A percentile compares a stretch with the other conserved stretches of the same genome.
Evolutionary conservation across 371 early-diverging fungal genomes (phyloP).

Genomic region (Fennellomyces sp.): DNA sequence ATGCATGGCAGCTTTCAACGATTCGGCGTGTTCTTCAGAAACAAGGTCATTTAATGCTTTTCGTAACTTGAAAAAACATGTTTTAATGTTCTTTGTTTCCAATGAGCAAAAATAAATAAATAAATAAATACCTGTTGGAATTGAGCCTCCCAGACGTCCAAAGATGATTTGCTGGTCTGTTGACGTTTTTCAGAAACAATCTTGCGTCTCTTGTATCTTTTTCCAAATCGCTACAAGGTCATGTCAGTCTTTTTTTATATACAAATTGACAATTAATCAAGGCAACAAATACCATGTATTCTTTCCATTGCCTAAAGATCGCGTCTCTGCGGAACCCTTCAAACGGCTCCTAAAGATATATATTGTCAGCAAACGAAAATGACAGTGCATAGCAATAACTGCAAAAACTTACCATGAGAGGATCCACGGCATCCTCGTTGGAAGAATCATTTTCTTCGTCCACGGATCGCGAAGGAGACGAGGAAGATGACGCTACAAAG

Average conservation of each 20-base stretch:
- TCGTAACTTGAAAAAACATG: constrained; percentile 9
- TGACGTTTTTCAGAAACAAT: constrained; percentile 3
- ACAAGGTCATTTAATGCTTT: constrained; percentile 15
- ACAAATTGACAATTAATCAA: neutral
- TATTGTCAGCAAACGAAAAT: neutral
- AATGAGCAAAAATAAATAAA: neutral
- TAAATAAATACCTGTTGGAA: constrained; percentile 18
- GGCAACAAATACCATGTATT: constrained; percentile 19
- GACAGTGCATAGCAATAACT: neutral
- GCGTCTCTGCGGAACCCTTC: constrained; percentile 24
- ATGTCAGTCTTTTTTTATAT: neutral
- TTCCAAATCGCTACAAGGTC: constrained; percentile 11
- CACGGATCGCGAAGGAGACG: constrained; percentile 17
- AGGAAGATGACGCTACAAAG: constrained; percentile 15
- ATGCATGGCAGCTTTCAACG: constrained; percentile 1
- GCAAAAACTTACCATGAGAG: constrained; percentile 12
- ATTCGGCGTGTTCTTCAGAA: constrained; percentile 5
- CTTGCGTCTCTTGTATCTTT: constrained; percentile 13
- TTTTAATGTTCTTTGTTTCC: neutral
- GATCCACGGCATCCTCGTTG: constrained; percentile 17
- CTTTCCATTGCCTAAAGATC: constrained; percentile 27
- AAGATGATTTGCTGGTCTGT: constrained; percentile 6
- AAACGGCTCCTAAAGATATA: constrained; percentile 18
- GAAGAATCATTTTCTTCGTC: constrained; percentile 13
- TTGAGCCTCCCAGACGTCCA: constrained; percentile 14